Evolutionary conservation across 2,329 filamentous ascomycete species (phyloP).

Genomic region (Monosporascus cannonballus): DNA sequence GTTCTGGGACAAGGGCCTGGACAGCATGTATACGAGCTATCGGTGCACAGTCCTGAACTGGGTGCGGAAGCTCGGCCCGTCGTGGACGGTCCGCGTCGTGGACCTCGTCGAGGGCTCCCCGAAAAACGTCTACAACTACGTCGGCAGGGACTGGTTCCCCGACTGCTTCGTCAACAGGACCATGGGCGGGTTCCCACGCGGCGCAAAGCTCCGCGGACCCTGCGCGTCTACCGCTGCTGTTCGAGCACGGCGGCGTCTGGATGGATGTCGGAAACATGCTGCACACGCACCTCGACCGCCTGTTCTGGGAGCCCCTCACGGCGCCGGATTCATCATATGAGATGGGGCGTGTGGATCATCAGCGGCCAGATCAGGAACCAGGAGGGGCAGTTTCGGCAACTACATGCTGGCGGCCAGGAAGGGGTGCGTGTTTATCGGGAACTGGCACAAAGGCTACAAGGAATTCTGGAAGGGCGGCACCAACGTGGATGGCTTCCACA

Average conservation of each 20-base stretch:
- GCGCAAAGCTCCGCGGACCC: conserved; percentile 38
- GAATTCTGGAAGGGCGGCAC: conserved; percentile 29
- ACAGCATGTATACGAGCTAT: conserved; percentile 30
- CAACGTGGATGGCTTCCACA: conserved; percentile 27
- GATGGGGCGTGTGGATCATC: conserved; percentile 28
- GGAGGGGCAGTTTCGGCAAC: conserved; percentile 32
- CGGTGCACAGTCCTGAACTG: conserved; percentile 34
- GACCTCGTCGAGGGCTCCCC: conserved; percentile 30
- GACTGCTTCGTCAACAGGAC: conserved; percentile 30
- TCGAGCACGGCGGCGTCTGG: conserved; percentile 29
- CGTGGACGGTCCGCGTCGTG: conserved; percentile 36
- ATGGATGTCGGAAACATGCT: conserved; percentile 33
- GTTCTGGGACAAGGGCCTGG: conserved; percentile 35
- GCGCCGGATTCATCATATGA: conserved; percentile 21
- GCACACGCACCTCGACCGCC: conserved; percentile 25
- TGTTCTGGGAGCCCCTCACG: conserved; percentile 28
- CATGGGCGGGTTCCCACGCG: conserved; percentile 34
- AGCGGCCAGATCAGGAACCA: conserved; percentile 26
- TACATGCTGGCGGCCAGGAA: conserved; percentile 36
- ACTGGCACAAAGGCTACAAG: conserved; percentile 34
- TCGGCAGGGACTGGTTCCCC: conserved; percentile 25
- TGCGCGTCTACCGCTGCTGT: conserved; percentile 31
- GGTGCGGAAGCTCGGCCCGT: conserved; percentile 32
- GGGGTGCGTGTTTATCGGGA: conserved; percentile 34
- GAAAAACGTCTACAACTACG: conserved; percentile 28